Conservation (phyloP, 495 filamentous ascomycete species). For the Penicillium robsamsonii region DNA sequence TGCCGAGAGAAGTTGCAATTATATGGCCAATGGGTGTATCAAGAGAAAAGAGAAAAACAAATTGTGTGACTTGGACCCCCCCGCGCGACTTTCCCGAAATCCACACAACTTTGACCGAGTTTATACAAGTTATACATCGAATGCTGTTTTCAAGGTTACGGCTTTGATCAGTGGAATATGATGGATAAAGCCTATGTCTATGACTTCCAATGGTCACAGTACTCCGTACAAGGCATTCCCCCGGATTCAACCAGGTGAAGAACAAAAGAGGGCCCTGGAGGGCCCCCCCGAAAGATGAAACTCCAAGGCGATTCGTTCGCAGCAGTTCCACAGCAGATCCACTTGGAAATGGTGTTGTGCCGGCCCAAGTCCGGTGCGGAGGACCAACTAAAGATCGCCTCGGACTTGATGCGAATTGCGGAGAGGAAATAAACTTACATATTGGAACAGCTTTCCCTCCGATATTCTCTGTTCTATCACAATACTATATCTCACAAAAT, state of each 20-base stretch:
- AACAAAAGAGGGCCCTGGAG: neutral
- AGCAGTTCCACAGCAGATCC: conserved; percentile 19
- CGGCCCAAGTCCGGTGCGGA: conserved; percentile 41
- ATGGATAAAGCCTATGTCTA: neutral
- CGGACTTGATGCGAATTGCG: conserved; percentile 47
- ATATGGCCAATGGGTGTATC: neutral
- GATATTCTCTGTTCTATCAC: neutral
- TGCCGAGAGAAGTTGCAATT: neutral
- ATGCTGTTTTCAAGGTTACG: neutral
- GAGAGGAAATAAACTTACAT: conserved; percentile 22
- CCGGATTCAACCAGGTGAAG: neutral
- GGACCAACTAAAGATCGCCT: conserved; percentile 19
- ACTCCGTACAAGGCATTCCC: neutral
- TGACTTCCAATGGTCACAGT: neutral
- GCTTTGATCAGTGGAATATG: neutral
- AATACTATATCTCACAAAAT: conserved; percentile 26
- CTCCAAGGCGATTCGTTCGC: conserved; percentile 8
- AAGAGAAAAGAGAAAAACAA: neutral
- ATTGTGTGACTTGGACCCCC: conserved; percentile 5
- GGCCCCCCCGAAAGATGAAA: neutral
- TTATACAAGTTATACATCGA: neutral
- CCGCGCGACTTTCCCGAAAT: conserved; percentile 8
- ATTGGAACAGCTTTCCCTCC: neutral
- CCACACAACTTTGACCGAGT: neutral
- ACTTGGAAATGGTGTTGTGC: conserved; percentile 14